Evolutionary conservation across 1,284 basidiomycete genomes (phyloP).

Genomic region (Schizophyllum amplum): DNA sequence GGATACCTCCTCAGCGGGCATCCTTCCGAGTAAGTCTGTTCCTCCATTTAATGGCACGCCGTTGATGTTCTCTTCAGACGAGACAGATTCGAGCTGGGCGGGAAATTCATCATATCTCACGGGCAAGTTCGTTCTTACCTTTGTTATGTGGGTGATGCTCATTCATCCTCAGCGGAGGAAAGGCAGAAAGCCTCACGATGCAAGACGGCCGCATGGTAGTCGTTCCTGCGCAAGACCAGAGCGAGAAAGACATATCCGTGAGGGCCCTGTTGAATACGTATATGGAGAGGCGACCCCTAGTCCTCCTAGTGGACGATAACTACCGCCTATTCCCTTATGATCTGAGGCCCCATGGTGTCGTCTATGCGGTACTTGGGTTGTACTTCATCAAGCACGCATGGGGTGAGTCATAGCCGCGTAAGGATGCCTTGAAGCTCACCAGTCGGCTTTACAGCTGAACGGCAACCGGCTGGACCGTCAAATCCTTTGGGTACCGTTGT

Average conservation of each 20-base stretch:
- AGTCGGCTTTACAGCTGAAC: constrained; percentile 43
- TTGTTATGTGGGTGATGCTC: constrained; percentile 1
- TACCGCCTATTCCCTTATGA: constrained; percentile 67
- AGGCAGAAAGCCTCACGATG: constrained; percentile 44
- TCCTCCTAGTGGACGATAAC: constrained; percentile 62
- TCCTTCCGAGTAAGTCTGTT: constrained; percentile 43
- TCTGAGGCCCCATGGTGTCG: constrained; percentile 38
- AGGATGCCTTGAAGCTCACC: not conserved
- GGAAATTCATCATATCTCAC: constrained; percentile 69
- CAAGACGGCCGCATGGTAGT: constrained; percentile 28
- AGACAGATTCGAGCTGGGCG: constrained; percentile 53
- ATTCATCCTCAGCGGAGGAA: constrained; percentile 46
- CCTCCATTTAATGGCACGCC: not conserved
- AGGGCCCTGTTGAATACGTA: constrained; percentile 55
- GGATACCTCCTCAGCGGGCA: constrained; percentile 69
- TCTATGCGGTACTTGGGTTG: constrained; percentile 66
- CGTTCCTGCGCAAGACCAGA: constrained; percentile 49
- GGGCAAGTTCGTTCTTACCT: constrained; percentile 38
- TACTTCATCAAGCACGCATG: constrained; percentile 65
- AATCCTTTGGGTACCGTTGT: constrained; percentile 40
- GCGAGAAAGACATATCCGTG: constrained; percentile 59
- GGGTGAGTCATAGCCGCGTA: constrained; percentile 39
- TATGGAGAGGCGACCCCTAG: constrained; percentile 43
- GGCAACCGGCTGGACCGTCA: constrained; percentile 34
- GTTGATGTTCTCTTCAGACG: constrained; percentile 35